Base-by-base conservation (phyloP, 2,329 filamentous ascomycete species). In the Aspergillus tubingensis region DNA sequence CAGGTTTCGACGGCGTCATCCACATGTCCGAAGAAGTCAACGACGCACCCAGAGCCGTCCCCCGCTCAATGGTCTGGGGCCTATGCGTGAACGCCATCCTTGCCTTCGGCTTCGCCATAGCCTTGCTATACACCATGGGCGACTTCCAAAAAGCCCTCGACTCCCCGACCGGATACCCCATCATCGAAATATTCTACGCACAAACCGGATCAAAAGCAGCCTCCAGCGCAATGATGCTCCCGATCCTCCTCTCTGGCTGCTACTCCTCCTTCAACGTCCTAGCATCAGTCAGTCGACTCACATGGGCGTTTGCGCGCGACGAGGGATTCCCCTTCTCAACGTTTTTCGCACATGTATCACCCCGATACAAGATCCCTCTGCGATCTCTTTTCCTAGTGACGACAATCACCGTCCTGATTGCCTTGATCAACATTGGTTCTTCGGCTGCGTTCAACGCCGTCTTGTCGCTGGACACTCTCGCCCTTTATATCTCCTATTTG, bases 381-480 rank as follows among this genome's bases (percentile, higher is more conserved):
- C 77, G 76, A 62, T 68, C 77, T 5, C 64, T 76, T 38, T 56
- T 66, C 19, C 62, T 72, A 38, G 72, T 70, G 21, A 61, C 68
- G 4, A 54, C 56, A 15, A 65, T 71, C 49, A 62, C 66, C 32
- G 67, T 70, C 6, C 67, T 79, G 5, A 70, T 74, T 17, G 69
- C 36, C 11, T 6, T 52, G 10, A 52, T 52, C 32, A 52, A 52
- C 17, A 52, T 52, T 27, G 49, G 49, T 11, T 82, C 77, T 17
- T 70, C 75, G 8, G 75, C 77, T 19, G 82, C 82, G 6, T 83
- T 84, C 71, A 82, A 83, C 67, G 81, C 79, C 58, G 79, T 84
- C 63, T 74, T 82, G n/a, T 83, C 81, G 2, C 73, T 85, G 10
- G 78, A 77, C 11, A 75, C 82, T 47, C 78, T 77, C 44, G 79